Conservation (phyloP, 805 yeast species). For the Clavispora phyllophila region DNA sequence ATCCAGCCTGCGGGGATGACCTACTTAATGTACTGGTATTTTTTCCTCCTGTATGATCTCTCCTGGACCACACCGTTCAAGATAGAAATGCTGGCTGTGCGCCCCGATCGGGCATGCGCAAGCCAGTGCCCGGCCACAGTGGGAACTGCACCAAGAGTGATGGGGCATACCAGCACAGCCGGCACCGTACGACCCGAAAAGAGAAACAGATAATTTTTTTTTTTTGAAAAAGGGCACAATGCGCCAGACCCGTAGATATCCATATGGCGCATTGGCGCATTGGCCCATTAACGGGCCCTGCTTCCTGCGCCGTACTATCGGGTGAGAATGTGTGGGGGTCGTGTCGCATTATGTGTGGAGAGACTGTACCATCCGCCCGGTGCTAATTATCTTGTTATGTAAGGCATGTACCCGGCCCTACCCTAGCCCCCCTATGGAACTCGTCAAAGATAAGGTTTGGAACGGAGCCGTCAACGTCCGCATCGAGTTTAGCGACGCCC, state of each 20-base stretch:
- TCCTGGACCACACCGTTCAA: background rate
- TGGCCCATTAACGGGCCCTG: too few relatives aligned
- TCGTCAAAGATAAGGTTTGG: constrained; percentile 44
- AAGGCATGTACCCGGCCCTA: background rate
- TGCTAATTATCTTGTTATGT: background rate
- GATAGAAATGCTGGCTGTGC: background rate
- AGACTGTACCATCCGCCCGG: background rate
- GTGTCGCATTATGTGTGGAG: background rate
- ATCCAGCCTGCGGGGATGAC: background rate
- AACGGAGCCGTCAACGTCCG: constrained; percentile 46
- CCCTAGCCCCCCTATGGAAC: constrained; percentile 2
- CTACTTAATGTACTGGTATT: background rate
- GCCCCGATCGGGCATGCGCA: background rate
- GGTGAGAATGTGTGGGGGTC: background rate
- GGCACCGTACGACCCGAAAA: too few relatives aligned
- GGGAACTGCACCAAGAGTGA: background rate
- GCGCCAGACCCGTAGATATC: too few relatives aligned
- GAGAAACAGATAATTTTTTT: too few relatives aligned
- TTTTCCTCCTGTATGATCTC: background rate
- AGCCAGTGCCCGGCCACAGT: background rate
- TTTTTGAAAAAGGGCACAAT: too few relatives aligned
- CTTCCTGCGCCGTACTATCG: too few relatives aligned
- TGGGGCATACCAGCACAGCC: too few relatives aligned
- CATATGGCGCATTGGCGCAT: too few relatives aligned
- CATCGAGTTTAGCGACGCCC: constrained; percentile 21